phyloP scores from a whole-genome alignment of 495 filamentous ascomycete species.

The Trichoderma orchidacearum region DNA sequence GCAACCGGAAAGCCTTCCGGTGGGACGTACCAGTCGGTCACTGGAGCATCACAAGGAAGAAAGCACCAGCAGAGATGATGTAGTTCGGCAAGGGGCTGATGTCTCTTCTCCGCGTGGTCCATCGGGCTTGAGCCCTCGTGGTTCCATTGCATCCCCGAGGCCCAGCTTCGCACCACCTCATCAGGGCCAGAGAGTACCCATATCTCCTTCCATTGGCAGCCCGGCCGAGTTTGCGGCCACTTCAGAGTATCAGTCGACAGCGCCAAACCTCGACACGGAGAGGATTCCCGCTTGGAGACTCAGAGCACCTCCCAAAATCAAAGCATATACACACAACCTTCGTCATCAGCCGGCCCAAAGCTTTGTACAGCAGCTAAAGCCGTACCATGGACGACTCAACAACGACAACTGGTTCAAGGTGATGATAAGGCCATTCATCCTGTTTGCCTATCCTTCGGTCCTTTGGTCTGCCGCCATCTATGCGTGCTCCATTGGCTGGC shows the following conservation, averaged over 20 bases:
- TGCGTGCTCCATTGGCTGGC: slow-evolving; percentile 81
- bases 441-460: slow-evolving; percentile 78
- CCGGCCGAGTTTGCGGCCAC: not conserved
- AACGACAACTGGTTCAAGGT: slow-evolving; percentile 70
- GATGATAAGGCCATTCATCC: slow-evolving; percentile 64
- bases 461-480: slow-evolving; percentile 87
- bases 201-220: not conserved
- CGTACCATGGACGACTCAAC: slow-evolving; percentile 64
- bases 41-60: not conserved
- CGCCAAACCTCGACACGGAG: slow-evolving; percentile 3
- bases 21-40: not conserved
- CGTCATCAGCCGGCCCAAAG: slow-evolving; percentile 46
- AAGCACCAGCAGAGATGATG: not conserved
- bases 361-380: slow-evolving; percentile 53
- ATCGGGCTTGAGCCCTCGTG: not conserved
- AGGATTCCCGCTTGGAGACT: slow-evolving; percentile 16
- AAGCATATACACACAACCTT: slow-evolving; percentile 47
- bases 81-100: not conserved
- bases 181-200: not conserved
- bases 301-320: slow-evolving; percentile 9
- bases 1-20: not conserved
- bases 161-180: not conserved
- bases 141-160: not conserved
- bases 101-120: not conserved
- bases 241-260: not conserved